Evolutionary conservation across 2,329 filamentous ascomycete genomes (phyloP).

Genomic region (Aspergillus sp.): DNA sequence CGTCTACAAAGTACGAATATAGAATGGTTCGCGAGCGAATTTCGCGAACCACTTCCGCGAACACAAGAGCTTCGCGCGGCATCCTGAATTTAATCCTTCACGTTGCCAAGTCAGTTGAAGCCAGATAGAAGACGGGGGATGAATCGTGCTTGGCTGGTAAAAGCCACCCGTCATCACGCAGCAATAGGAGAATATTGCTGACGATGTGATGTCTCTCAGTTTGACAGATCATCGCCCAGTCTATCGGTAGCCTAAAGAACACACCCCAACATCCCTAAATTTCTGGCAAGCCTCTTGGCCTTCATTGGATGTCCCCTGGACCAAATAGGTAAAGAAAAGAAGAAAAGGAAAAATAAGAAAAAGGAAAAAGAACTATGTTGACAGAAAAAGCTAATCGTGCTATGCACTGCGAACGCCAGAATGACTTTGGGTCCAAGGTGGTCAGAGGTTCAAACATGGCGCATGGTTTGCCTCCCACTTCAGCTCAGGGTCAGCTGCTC

Average conservation of each 20-base stretch:
- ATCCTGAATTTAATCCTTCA: background rate
- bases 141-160: constrained; percentile 14
- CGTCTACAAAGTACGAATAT: background rate
- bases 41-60: background rate
- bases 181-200: constrained; percentile 19
- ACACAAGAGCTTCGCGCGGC: background rate
- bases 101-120: constrained; percentile 4
- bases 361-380: too few relatives aligned
- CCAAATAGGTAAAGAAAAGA: background rate
- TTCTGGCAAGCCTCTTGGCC: background rate
- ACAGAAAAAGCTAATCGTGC: background rate
- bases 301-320: background rate
- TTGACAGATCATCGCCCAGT: constrained; percentile 21
- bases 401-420: background rate
- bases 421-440: background rate
- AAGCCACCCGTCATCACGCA: constrained; percentile 21
- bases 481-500: constrained; percentile 5
- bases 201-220: constrained; percentile 19
- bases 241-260: constrained; percentile 1
- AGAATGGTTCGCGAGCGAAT: background rate
- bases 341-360: too few relatives aligned
- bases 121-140: background rate
- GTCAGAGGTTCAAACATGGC: background rate
- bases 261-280: background rate
- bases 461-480: background rate